Base-by-base conservation (phyloP, 768 basidiomycete species). In the Royoungia palumana region DNA sequence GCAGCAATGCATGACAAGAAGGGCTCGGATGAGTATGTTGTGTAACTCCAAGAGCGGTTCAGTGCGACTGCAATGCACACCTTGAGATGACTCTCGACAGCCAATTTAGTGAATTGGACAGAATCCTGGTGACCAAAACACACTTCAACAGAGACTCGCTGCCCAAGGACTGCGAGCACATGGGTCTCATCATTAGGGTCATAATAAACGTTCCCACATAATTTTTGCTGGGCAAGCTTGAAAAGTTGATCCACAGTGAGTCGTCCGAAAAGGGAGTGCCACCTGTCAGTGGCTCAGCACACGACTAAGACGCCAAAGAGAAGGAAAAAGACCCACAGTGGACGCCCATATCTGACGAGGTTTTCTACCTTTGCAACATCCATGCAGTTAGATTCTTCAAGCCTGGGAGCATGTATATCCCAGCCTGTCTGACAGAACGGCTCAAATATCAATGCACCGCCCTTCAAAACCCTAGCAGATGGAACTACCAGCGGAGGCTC, bases 11-110 rank as follows among this genome's bases (percentile, higher is more conserved):
- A n/a, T n/a, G n/a, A n/a, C n/a, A n/a, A n/a, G n/a, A n/a, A n/a
- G n/a, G 56, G 41, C 11, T 57, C 54, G 8, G 50, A 57, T 27
- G 54, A 44, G 20, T 51, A 55, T 2, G 34, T 27, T 9, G 49
- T 55, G 20, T 45, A 51, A 8, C 14, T 40, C 44, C 56, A 51
- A 3, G 28, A 2, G 5, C 37, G 25, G 41, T 49, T 37, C 4
- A 38, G 28, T 4, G 54, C 49, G 2, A 22, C 46, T 14, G 16
- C 16, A 28, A 42, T 35, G 36, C 44, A 50, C 9, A 53, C 17
- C 10, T 44, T 40, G 3, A 56, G 47, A 22, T 53, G 45, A 14
- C 42, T 53, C 5, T 45, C 51, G 6, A 56, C 45, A 5, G 27
- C 30, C 13, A 14, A 12, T 11, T 50, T 42, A 6, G 50, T 3